A percentile compares a stretch with the other conserved stretches of the same genome.
Conservation (phyloP, 305 asterid genomes). For the Ilex paraguariensis region DNA sequence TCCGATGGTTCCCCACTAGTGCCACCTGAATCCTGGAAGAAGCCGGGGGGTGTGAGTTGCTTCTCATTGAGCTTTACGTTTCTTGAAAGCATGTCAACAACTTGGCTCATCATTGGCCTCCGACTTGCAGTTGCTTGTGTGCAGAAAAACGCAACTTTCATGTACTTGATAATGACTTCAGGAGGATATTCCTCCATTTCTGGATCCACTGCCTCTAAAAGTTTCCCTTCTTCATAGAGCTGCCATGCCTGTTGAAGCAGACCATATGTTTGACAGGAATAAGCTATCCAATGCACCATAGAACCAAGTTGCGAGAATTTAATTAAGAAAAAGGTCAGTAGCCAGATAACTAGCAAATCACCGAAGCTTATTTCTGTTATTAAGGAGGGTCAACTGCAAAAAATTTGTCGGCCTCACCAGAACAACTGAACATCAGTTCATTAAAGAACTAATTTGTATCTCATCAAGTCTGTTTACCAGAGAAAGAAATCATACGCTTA, state of each 20-base stretch:
- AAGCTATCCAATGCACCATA: no score
- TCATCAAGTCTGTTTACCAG: no score
- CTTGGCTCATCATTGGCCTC: constrained; percentile 91
- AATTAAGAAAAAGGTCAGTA: no score
- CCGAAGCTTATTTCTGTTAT: no score
- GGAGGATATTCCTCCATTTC: constrained; percentile 56
- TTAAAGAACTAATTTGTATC: no score
- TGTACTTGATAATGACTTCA: constrained; percentile 55
- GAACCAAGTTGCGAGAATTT: no score
- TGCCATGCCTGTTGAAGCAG: constrained; percentile 63
- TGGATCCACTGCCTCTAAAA: constrained; percentile 69
- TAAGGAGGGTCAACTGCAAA: no score
- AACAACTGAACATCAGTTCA: no score
- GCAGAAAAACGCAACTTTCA: constrained; percentile 88
- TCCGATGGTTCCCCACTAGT: constrained; percentile 24
- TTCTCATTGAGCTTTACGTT: constrained; percentile 65
- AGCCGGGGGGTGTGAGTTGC: constrained; percentile 81
- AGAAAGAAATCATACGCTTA: no score
- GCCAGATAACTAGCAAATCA: no score
- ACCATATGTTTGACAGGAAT: neutral
- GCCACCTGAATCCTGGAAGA: constrained; percentile 45
- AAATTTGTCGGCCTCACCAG: no score
- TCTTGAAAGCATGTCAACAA: constrained; percentile 66
- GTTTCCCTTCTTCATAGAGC: constrained; percentile 52
- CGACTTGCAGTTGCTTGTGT: constrained; percentile 71